Conservation (phyloP, 352 stramenopile species). For the Phytophthora agathidicida region DNA sequence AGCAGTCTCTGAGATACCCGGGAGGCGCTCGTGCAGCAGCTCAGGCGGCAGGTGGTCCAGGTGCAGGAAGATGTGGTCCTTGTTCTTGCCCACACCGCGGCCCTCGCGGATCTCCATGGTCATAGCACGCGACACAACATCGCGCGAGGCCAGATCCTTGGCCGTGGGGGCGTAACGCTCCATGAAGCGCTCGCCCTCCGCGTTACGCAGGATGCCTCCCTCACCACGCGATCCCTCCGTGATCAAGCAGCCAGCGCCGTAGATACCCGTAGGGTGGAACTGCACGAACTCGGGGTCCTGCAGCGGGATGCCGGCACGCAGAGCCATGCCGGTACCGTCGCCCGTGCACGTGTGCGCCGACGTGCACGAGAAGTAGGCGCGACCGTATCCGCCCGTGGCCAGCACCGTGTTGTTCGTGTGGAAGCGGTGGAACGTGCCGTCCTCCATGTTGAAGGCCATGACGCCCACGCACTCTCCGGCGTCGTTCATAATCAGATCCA, state of each 20-base stretch:
- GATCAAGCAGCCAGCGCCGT: slow-evolving; percentile 97
- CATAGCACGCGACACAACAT: slow-evolving; percentile 96
- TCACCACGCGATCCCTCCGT: slow-evolving; percentile 97
- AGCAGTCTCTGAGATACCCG: slow-evolving; percentile 96
- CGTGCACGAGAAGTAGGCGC: slow-evolving; percentile 97
- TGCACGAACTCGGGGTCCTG: slow-evolving; percentile 98
- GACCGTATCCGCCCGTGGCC: slow-evolving; percentile 96
- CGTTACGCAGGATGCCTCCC: slow-evolving; percentile 96
- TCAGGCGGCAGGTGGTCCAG: slow-evolving; percentile 96
- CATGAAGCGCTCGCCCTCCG: slow-evolving; percentile 96
- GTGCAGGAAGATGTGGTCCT: slow-evolving; percentile 97
- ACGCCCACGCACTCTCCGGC: slow-evolving; percentile 92
- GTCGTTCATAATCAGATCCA: slow-evolving; percentile 96
- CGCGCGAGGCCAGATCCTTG: slow-evolving; percentile 96
- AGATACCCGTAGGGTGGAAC: slow-evolving; percentile 98
- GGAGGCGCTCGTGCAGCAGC: slow-evolving; percentile 93
- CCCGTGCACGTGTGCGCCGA: slow-evolving; percentile 97
- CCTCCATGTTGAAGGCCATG: slow-evolving; percentile 97
- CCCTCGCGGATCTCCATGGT: slow-evolving; percentile 98
- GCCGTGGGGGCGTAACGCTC: slow-evolving; percentile 95
- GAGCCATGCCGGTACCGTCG: slow-evolving; percentile 96
- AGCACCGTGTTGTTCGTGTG: slow-evolving; percentile 92
- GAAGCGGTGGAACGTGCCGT: slow-evolving; percentile 96
- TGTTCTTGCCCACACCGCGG: slow-evolving; percentile 90
- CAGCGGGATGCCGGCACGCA: slow-evolving; percentile 92